A percentile compares a stretch with the other conserved stretches of the same genome.
phyloP scores from a whole-genome alignment of 306 rosid species.

The Alnus glutinosa region DNA sequence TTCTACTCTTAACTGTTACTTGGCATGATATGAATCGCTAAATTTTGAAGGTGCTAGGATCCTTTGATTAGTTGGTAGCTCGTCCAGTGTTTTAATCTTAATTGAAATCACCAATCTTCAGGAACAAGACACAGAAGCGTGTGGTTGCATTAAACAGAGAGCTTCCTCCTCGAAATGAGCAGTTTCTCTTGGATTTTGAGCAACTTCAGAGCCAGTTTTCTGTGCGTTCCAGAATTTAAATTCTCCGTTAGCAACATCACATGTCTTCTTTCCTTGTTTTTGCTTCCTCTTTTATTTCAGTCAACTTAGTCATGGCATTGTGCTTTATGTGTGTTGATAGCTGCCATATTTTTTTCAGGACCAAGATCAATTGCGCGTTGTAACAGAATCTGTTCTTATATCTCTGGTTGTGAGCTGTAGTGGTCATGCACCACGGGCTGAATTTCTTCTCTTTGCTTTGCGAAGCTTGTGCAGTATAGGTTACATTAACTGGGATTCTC shows the following conservation, averaged over 20 bases:
- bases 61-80: background rate
- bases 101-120: conserved; percentile 37
- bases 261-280: conserved; percentile 7
- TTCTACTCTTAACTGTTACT: background rate
- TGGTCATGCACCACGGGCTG: conserved; percentile 86
- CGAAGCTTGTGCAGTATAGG: conserved; percentile 75
- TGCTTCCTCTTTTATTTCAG: conserved; percentile 9
- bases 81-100: background rate
- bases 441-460: conserved; percentile 83
- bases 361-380: conserved; percentile 79
- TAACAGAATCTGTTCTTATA: conserved; percentile 83
- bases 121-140: conserved; percentile 95
- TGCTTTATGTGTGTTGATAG: conserved; percentile 18
- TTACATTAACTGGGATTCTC: conserved; percentile 85
- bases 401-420: conserved; percentile 83
- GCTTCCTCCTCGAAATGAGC: conserved; percentile 93
- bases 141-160: conserved; percentile 82
- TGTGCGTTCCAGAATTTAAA: conserved; percentile 50
- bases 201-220: conserved; percentile 86
- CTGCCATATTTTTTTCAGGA: conserved; percentile 56
- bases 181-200: conserved; percentile 87
- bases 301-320: conserved; percentile 10
- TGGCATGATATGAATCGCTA: background rate
- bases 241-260: background rate
- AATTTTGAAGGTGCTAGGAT: background rate